Percentiles rank a stretch among this genome's conserved stretches.
Conservation (phyloP, 2,329 filamentous ascomycete species). For the Talaromyces marneffei region DNA sequence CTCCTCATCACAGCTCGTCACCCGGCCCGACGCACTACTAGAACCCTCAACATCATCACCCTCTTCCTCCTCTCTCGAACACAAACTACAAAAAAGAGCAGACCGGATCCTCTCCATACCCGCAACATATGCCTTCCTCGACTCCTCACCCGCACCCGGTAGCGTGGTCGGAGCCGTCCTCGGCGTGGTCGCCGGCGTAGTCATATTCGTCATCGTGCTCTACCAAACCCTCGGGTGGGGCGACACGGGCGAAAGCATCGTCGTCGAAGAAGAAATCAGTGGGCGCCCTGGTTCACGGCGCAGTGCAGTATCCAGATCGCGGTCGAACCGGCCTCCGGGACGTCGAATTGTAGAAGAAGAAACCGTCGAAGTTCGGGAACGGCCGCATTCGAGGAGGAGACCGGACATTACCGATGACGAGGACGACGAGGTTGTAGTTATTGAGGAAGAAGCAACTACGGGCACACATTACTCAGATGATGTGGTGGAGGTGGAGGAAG, state of each 20-base stretch:
- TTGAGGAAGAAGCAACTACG: slow-evolving; percentile 54
- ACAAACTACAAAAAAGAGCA: slow-evolving; percentile 2
- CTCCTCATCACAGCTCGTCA: slow-evolving; percentile 5
- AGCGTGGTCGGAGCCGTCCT: slow-evolving; percentile 56
- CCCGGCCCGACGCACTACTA: not conserved
- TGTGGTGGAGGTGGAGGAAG: slow-evolving; percentile 33
- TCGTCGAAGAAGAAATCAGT: slow-evolving; percentile 25
- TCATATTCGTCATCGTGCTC: slow-evolving; percentile 49
- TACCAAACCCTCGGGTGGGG: slow-evolving; percentile 47
- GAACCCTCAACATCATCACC: not conserved
- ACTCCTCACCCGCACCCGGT: slow-evolving; percentile 50
- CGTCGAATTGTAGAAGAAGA: slow-evolving; percentile 19
- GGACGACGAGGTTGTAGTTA: slow-evolving; percentile 47
- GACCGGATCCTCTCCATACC: slow-evolving; percentile 48
- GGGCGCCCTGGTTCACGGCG: slow-evolving; percentile 18
- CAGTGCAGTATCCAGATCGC: slow-evolving; percentile 29
- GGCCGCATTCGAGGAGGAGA: slow-evolving; percentile 23
- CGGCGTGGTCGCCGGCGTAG: slow-evolving; percentile 45
- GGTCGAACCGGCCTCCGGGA: slow-evolving; percentile 22
- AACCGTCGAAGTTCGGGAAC: slow-evolving; percentile 31
- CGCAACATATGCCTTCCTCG: slow-evolving; percentile 53
- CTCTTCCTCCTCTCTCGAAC: slow-evolving; percentile 1
- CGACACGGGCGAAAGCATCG: slow-evolving; percentile 21
- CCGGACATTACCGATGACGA: not conserved
- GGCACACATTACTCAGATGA: slow-evolving; percentile 20